Base-by-base conservation (phyloP, 768 basidiomycete species). In the Suillus luteus region DNA sequence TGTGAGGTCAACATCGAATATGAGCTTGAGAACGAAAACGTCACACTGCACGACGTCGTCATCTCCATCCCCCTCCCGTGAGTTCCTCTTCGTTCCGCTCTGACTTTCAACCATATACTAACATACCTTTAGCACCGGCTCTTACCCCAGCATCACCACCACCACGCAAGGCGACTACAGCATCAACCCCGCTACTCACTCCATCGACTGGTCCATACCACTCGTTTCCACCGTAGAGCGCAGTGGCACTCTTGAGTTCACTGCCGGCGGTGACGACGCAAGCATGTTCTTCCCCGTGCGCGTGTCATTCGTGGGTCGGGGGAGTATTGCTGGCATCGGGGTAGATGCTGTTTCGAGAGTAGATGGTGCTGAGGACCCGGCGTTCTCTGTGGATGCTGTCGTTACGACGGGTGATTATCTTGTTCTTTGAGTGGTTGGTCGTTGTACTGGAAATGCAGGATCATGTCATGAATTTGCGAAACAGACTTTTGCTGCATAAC, bases 1-100 rank as follows among this genome's bases (percentile, higher is more conserved):
- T 92, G 89, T 68, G 95, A 96, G 67, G 93, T 99, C 64, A 96
- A 92, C 76, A 93, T 99, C 66, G 97, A 98, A 77, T 98, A 97
- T 72, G 96, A 99, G 74, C 89, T 99, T 54, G 95, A 96, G 73
- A 92, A 94, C 66, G 84, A 91, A 66, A 83, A 83, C 55, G 78
- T 98, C 61, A 86, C 87, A 0, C 82, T 98, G 2, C 86, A 92
- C 74, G 93, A 98, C 73, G 85, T 96, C 27, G 82, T 87, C 67
- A 93, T 99, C 65, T 89, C 90, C 60, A 96, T 99, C 68, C 95
- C 96, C 31, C 87, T 99, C 55, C 96, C 96, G 91, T 94, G 76
- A 74, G 91, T 85, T 64, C 35, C 31, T 35, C 52, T 27, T 37
- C 9, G 1, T 38, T 17, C 5, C 5, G 33, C 17, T 58, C 37